Base-by-base conservation (phyloP, 1,284 basidiomycete species). In the Ceratobasidium papillatum region DNA sequence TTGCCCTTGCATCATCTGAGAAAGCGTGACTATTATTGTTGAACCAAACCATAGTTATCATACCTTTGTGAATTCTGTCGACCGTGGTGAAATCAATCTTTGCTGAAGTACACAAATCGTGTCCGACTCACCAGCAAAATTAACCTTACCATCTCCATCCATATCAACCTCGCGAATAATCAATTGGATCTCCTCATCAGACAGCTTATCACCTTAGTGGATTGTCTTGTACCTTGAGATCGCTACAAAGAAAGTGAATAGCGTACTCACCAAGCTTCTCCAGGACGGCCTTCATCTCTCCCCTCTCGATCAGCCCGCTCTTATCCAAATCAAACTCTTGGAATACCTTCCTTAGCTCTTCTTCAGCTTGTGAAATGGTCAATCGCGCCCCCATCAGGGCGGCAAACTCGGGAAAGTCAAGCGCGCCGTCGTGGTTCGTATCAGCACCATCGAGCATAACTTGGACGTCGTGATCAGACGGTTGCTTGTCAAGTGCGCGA, bases 301-400 rank as follows among this genome's bases (percentile, higher is more conserved):
- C 84, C 8, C 32, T 56, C 7, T 83, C 84, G 81, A 88, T 88
- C 81, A 85, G 85, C 30, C 87, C 87, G 79, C 88, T 87, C 75
- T 86, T 86, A 79, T 89, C 87, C 83, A 88, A 88, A 83, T 89
- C 87, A 77, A 89, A 89, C 68, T 87, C 87, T 83, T 87, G 87
- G 85, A 89, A 89, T 32, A 87, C 87, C 81, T 88, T 87, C 77
- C 85, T 83, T 81, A 89, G 87, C 82, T 89, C 87, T 79, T 88
- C 87, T 80, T 88, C 87, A 65, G 84, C 85, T 80, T 38, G 64
- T 22, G 47, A 17, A 34, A 54, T 25, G 27, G 34, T 41, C 19
- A 72, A 34, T 4, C 58, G 54, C 12, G 68, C 56, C 2, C 56
- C 75, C 87, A 88, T 89, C 83, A 88, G 86, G 74, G 87, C 86